Percentiles rank a stretch among this genome's conserved stretches.
phyloP scores from a whole-genome alignment of 768 basidiomycete genomes.

The Amanita jacksonii region DNA sequence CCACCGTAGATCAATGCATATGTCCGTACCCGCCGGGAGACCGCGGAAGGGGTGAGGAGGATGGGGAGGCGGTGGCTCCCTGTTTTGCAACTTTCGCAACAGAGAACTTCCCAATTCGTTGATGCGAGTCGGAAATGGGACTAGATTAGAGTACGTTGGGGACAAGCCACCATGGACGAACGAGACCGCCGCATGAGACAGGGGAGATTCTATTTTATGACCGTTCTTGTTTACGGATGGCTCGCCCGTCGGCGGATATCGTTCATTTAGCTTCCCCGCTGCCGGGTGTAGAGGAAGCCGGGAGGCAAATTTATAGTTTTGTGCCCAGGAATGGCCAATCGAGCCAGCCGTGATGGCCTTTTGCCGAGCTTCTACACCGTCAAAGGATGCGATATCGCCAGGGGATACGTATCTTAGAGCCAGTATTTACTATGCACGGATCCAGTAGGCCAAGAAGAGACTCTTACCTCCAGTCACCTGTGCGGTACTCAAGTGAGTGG shows the following conservation, averaged over 20 bases:
- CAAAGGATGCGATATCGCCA: conserved; percentile 78
- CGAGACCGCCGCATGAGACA: conserved; percentile 76
- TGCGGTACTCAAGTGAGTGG: conserved; percentile 3
- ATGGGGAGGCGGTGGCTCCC: conserved; percentile 64
- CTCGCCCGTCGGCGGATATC: no score
- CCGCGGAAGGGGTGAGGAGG: conserved; percentile 72
- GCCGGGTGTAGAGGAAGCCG: conserved; percentile 74
- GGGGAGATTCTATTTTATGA: conserved; percentile 29
- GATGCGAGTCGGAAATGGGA: conserved; percentile 78
- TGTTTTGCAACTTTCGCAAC: conserved; percentile 58
- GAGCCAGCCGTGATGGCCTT: conserved; percentile 64
- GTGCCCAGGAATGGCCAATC: conserved; percentile 75
- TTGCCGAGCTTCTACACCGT: conserved; percentile 60
- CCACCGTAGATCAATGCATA: background rate
- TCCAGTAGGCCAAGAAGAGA: background rate
- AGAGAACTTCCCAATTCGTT: conserved; percentile 68
- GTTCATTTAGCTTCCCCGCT: no score
- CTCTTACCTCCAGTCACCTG: conserved; percentile 78
- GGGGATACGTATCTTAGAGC: conserved; percentile 68
- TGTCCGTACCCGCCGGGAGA: conserved; percentile 41
- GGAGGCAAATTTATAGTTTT: conserved; percentile 75
- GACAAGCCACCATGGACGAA: conserved; percentile 93
- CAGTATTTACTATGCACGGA: conserved; percentile 1
- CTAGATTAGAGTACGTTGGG: conserved; percentile 61
- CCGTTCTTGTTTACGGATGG: conserved; percentile 17